Evolutionary conservation across 2,329 filamentous ascomycete species (phyloP).

Genomic region (Cyclaneusma minus): DNA sequence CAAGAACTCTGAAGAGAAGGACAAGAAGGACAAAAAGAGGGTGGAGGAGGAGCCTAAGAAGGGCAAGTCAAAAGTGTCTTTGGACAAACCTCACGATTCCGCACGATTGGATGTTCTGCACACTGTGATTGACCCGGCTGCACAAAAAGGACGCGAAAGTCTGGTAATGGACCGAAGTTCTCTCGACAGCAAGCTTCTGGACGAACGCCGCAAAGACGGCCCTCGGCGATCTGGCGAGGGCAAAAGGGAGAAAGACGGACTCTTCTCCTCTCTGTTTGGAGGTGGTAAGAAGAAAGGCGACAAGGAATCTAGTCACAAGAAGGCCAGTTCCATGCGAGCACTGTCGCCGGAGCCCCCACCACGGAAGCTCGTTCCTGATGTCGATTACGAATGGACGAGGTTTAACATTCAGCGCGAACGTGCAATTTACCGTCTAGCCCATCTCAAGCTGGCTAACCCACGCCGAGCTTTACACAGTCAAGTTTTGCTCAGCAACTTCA

Average conservation of each 20-base stretch:
- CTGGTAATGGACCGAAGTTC: constrained; percentile 68
- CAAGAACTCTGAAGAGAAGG: constrained; percentile 58
- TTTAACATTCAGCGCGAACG: constrained; percentile 93
- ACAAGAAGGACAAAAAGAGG: constrained; percentile 52
- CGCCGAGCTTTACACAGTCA: constrained; percentile 84
- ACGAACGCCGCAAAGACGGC: constrained; percentile 71
- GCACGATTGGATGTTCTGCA: constrained; percentile 76
- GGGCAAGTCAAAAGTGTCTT: constrained; percentile 42
- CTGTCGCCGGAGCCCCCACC: constrained; percentile 69
- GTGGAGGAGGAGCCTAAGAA: constrained; percentile 46
- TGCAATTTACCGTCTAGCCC: constrained; percentile 96
- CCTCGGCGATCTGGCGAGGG: constrained; percentile 54
- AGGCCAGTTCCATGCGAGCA: constrained; percentile 52
- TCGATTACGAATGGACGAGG: constrained; percentile 91
- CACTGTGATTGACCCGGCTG: constrained; percentile 61
- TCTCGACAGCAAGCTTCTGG: constrained; percentile 55
- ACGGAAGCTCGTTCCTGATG: constrained; percentile 62
- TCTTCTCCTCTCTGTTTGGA: constrained; percentile 91
- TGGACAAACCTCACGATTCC: constrained; percentile 55
- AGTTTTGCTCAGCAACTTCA: constrained; percentile 94
- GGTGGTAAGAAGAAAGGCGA: constrained; percentile 78
- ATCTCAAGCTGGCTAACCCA: constrained; percentile 97
- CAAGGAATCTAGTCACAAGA: constrained; percentile 59
- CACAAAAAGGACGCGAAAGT: constrained; percentile 59
- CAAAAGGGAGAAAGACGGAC: constrained; percentile 83